These are phyloP conservation scores for Phallus indusiatus DNA, from an alignment of 768 basidiomycete species.

Conservation along the genomic window DNA sequence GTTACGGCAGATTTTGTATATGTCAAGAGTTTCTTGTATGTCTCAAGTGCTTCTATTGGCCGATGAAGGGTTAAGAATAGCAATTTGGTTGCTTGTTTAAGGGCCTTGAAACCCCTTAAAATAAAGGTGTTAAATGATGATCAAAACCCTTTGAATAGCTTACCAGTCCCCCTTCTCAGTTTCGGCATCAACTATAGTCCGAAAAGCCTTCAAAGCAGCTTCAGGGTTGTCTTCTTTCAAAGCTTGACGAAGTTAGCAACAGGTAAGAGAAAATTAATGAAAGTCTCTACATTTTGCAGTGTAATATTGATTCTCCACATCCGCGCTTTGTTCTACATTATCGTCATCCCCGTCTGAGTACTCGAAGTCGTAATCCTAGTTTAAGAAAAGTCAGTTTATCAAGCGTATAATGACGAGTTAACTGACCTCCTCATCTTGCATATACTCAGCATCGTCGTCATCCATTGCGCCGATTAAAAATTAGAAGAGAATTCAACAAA, in stretches of 20 bases:
- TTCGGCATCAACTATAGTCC: constrained; percentile 81
- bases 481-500: neutral
- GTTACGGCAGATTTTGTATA: constrained; percentile 97
- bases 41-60: constrained; percentile 75
- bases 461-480: constrained; percentile 46
- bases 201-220: constrained; percentile 83
- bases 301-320: constrained; percentile 98
- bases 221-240: constrained; percentile 94
- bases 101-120: constrained; percentile 92
- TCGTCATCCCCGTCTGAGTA: constrained; percentile 84
- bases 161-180: constrained; percentile 93
- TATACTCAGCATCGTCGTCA: constrained; percentile 90
- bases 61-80: constrained; percentile 72
- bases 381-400: neutral
- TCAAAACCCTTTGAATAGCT: constrained; percentile 15
- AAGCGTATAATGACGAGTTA: constrained; percentile 4
- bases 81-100: constrained; percentile 95
- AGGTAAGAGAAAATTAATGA: neutral
- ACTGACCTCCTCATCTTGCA: constrained; percentile 80
- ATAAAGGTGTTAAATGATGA: neutral
- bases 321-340: constrained; percentile 63
- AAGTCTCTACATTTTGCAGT: constrained; percentile 77
- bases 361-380: constrained; percentile 89
- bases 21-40: constrained; percentile 77
- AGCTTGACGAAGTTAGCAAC: constrained; percentile 33